Conservation (phyloP, 75 land plant species). For the Sequoiadendron giganteum region DNA sequence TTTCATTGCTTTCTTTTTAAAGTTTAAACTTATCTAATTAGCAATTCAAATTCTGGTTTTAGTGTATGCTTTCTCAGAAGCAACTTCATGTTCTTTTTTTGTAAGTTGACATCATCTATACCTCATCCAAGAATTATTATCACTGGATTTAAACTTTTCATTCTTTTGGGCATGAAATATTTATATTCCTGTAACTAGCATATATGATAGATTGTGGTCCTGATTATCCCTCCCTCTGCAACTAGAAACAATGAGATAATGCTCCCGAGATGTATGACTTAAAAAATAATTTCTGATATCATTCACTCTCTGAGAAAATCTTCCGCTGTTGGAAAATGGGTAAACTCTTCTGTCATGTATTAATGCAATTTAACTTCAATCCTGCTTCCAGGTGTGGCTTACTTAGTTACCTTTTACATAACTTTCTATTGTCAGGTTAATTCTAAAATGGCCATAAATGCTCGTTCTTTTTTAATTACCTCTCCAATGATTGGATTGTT, state of each 20-base stretch:
- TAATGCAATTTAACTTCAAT: not conserved
- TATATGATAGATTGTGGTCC: not conserved
- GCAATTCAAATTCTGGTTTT: not conserved
- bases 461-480: not conserved
- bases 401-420: not conserved
- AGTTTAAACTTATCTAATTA: not conserved
- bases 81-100: not conserved
- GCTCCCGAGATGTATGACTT: not conserved
- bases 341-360: not conserved
- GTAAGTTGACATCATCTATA: not conserved
- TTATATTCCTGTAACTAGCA: slow-evolving; percentile 8
- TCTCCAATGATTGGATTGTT: not conserved
- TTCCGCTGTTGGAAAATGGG: not conserved
- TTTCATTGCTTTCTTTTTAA: not conserved
- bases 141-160: not conserved
- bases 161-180: not conserved
- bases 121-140: not conserved
- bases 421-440: slow-evolving; percentile 2
- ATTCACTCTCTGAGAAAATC: not conserved
- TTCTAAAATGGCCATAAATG: not conserved
- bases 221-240: not conserved
- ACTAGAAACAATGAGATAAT: not conserved
- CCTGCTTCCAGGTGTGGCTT: not conserved
- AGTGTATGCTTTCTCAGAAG: not conserved
- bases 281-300: not conserved